Percentiles rank a stretch among this genome's conserved stretches.
These are phyloP conservation scores for Trichosporon sp. DNA, from an alignment of 1,284 basidiomycete species.

Conservation along the genomic window DNA sequence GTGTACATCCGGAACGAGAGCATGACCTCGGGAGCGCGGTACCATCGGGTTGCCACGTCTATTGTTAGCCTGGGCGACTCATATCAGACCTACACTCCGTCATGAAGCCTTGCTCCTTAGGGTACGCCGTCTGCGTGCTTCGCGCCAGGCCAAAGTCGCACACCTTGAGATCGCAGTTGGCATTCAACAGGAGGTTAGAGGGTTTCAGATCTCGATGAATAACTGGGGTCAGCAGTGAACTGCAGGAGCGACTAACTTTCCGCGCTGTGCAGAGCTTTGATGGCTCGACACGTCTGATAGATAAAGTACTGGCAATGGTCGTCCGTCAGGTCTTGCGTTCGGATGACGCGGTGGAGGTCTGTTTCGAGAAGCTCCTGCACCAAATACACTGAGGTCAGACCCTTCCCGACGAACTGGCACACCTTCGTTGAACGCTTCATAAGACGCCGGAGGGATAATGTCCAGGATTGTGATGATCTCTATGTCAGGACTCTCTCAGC, in stretches of 20 bases:
- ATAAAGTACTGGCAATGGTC: conserved; percentile 74
- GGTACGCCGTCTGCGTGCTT: conserved; percentile 80
- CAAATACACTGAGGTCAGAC: conserved; percentile 56
- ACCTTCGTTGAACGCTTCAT: conserved; percentile 90
- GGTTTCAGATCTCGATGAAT: conserved; percentile 96
- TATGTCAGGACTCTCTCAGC: background rate
- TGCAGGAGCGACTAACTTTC: conserved; percentile 59
- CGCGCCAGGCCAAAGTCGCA: conserved; percentile 91
- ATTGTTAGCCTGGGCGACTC: background rate
- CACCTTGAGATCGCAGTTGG: conserved; percentile 94
- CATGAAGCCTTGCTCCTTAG: conserved; percentile 79
- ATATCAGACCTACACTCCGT: conserved; percentile 59
- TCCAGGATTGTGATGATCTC: conserved; percentile 94
- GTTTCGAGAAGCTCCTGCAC: conserved; percentile 82
- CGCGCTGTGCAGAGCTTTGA: conserved; percentile 91
- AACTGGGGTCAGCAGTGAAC: conserved; percentile 58
- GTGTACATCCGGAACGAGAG: conserved; percentile 95
- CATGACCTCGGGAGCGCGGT: conserved; percentile 95
- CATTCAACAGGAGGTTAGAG: conserved; percentile 90
- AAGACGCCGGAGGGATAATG: conserved; percentile 84
- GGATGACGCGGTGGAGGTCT: conserved; percentile 71
- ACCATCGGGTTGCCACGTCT: conserved; percentile 59
- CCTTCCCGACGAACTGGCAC: conserved; percentile 23
- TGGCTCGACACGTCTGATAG: conserved; percentile 73
- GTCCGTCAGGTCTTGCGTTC: conserved; percentile 78